A percentile compares a stretch with the other conserved stretches of the same genome.
These are phyloP conservation scores for Chytriomyces sp. DNA, from an alignment of 192 early-diverging fungal species.

Conservation along the genomic window DNA sequence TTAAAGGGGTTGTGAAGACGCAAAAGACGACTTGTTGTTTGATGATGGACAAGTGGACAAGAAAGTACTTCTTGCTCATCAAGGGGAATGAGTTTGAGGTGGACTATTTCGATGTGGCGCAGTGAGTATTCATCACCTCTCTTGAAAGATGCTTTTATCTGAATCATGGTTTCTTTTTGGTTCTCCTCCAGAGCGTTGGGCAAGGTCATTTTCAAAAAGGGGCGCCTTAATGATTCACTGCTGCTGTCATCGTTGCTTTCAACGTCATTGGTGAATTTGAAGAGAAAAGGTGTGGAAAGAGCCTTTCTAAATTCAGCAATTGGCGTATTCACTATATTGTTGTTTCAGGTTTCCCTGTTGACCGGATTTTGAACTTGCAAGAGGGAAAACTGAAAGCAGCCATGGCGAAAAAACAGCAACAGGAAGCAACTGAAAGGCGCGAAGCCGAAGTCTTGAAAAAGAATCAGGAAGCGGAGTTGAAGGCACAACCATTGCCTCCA, in stretches of 20 bases:
- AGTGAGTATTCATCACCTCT: conserved; percentile 24
- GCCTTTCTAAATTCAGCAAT: background rate
- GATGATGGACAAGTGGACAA: conserved; percentile 38
- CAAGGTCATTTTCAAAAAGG: conserved; percentile 67
- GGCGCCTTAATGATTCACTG: conserved; percentile 78
- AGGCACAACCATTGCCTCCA: background rate
- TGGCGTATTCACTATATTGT: background rate
- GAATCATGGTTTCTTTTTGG: background rate
- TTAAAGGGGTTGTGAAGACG: conserved; percentile 45
- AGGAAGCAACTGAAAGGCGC: conserved; percentile 35
- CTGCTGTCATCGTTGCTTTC: conserved; percentile 76
- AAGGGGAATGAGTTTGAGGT: conserved; percentile 54
- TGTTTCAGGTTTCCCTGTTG: conserved; percentile 62
- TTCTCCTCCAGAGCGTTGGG: conserved; percentile 57
- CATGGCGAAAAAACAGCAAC: conserved; percentile 53
- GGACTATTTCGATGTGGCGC: conserved; percentile 83
- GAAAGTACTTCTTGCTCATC: conserved; percentile 48
- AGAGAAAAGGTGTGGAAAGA: conserved; percentile 58
- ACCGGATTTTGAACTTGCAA: conserved; percentile 61
- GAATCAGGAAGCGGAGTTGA: conserved; percentile 37
- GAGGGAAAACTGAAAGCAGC: conserved; percentile 45
- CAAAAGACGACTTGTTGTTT: conserved; percentile 71
- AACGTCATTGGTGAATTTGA: conserved; percentile 69
- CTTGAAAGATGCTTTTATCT: background rate
- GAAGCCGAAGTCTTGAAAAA: conserved; percentile 45